Evolutionary conservation across 2,329 filamentous ascomycete genomes (phyloP), one percentile per base, ranked within the genome.

Genomic region (Phyllosticta citriasiana): DNA sequence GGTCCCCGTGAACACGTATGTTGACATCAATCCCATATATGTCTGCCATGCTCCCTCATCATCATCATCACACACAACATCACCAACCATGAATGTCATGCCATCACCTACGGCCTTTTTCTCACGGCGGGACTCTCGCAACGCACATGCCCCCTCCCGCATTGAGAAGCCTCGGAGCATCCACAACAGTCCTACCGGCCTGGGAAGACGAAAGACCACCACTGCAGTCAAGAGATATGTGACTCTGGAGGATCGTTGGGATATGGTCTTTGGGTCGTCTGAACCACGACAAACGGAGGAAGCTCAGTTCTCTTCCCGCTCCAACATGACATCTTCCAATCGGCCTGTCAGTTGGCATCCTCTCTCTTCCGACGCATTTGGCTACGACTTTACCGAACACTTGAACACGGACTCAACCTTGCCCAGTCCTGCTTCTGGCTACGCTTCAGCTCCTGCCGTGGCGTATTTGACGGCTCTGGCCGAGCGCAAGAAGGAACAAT

Each of bases 281-380:
- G 59, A 61, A 19, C 33, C 33, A 14, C 55, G 5, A 14, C 6
- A 35, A 7, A 51, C 47, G 56, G 57, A 57, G 57, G 53, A 62
- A 53, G 58, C 61, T 35, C 52, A 40, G 50, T 30, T 26, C 54
- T 53, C 26, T 52, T 26, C 25, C 54, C 57, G 24, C 19, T 55
- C 40, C 57, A 25, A 25, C 8, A 26, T 50, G 24, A 33, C 50
- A 7, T 54, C 59, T 19, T 54, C 60, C 53, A 67, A 14, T 35
- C 82, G 88, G 52, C 88, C 88, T 5, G 77, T 89, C 54, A 91
- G 88, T 77, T 91, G 88, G 88, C 88, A 91, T 71, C 86, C 88
- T 2, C 82, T 82, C 24, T 82, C 86, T 10, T 78, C 82, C 62
- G 72, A 71, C 35, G 70, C 77, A 65, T 70, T 73, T 25, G 57